These are phyloP conservation scores for Euphorbia tirucalli DNA, from an alignment of 345 rosid genomes.

Conservation along the genomic window DNA sequence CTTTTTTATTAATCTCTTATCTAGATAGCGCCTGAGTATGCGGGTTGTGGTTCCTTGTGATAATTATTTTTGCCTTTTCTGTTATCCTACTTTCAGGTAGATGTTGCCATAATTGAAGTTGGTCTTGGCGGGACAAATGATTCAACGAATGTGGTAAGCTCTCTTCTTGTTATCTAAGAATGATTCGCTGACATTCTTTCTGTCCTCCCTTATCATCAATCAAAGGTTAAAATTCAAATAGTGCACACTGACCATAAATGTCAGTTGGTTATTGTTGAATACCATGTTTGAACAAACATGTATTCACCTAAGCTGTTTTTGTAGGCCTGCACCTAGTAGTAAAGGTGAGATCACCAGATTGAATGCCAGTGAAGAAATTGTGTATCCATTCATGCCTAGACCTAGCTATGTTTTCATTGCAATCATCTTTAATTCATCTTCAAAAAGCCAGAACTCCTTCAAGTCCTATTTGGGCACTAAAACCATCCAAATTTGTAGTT, in stretches of 20 bases:
- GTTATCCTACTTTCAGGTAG: constrained; percentile 46
- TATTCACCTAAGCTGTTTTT: not conserved
- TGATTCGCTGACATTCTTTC: not conserved
- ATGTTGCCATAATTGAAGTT: constrained; percentile 86
- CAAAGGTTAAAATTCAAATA: not conserved
- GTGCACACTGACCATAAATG: not conserved
- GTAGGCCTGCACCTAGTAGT: not conserved
- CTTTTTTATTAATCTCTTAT: not conserved
- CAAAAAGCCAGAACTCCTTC: not conserved
- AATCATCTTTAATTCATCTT: not conserved
- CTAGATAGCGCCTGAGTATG: not conserved
- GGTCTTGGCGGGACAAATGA: constrained; percentile 77
- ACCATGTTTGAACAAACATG: not conserved
- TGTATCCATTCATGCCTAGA: not conserved
- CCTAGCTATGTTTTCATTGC: not conserved
- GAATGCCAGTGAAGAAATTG: not conserved
- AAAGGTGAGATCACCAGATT: not conserved
- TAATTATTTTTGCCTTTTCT: not conserved
- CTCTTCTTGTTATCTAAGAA: too few relatives aligned
- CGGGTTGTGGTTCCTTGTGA: not conserved
- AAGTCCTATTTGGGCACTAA: not conserved
- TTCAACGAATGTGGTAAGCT: constrained; percentile 79
- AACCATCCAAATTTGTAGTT: not conserved
- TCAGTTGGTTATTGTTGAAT: not conserved
- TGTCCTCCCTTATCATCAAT: not conserved